A percentile compares a stretch with the other conserved stretches of the same genome.
Evolutionary conservation across 2,329 filamentous ascomycete genomes (phyloP).

Genomic region (Teratosphaeria viscida): DNA sequence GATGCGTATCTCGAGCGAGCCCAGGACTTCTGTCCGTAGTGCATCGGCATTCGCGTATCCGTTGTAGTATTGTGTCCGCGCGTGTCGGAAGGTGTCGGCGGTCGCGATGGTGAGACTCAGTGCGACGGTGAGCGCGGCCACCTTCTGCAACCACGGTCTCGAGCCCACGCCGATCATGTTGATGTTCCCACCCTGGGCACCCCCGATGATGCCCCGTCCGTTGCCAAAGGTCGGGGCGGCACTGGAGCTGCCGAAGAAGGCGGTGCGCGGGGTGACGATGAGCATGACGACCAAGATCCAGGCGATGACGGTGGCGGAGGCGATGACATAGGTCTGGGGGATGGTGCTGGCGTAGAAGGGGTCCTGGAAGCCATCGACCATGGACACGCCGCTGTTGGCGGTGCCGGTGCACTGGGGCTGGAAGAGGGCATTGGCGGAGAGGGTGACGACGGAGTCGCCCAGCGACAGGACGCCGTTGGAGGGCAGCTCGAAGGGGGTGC

Average conservation of each 20-base stretch:
- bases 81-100: conserved; percentile 78
- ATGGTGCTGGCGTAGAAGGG: conserved; percentile 92
- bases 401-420: conserved; percentile 44
- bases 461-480: conserved; percentile 48
- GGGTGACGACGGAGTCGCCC: conserved; percentile 41
- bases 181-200: conserved; percentile 52
- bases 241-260: conserved; percentile 65
- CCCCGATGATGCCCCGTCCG: conserved; percentile 76
- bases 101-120: conserved; percentile 91
- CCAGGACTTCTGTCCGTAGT: conserved; percentile 69
- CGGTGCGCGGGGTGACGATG: conserved; percentile 87
- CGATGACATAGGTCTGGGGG: conserved; percentile 85
- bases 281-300: conserved; percentile 92
- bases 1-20: conserved; percentile 74
- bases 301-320: conserved; percentile 78
- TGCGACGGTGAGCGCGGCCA: conserved; percentile 52
- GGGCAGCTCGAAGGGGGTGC: conserved; percentile 53
- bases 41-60: conserved; percentile 70
- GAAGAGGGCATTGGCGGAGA: conserved; percentile 51
- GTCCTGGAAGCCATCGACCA: conserved; percentile 60
- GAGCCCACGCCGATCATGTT: conserved; percentile 77
- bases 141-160: conserved; percentile 80
- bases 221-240: conserved; percentile 39
- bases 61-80: conserved; percentile 66
- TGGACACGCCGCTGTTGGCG: conserved; percentile 35